Conservation (phyloP, 192 early-diverging fungal genomes). For the Neocallimastix lanati region DNA sequence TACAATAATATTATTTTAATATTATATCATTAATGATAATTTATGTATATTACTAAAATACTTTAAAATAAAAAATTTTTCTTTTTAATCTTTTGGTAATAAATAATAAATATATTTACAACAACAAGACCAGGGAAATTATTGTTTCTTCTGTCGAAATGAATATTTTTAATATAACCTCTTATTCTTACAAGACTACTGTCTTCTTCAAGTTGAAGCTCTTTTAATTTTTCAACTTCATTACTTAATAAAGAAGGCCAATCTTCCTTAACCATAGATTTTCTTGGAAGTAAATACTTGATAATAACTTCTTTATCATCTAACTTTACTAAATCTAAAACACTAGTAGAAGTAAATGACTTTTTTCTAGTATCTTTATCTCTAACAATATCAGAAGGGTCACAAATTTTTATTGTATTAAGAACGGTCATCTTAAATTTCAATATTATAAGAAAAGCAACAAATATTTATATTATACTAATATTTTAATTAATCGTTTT, state of each 20-base stretch:
- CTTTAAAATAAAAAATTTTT: too few species aligned
- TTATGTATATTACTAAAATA: too few species aligned
- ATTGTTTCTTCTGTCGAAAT: background rate
- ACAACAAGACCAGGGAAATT: background rate
- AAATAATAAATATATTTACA: background rate
- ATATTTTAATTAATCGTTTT: background rate
- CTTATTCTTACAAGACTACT: background rate
- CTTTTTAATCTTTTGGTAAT: too few species aligned
- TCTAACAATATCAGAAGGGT: background rate
- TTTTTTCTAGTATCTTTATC: background rate
- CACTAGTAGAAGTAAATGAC: background rate
- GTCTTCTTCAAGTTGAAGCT: background rate
- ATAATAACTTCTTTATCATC: background rate
- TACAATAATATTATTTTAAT: too few species aligned
- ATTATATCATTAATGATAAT: too few species aligned
- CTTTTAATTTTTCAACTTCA: background rate
- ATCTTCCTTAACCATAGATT: background rate
- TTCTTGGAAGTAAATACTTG: background rate
- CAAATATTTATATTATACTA: background rate
- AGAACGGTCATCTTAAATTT: background rate
- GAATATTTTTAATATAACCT: background rate
- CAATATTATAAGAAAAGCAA: background rate
- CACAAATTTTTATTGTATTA: background rate
- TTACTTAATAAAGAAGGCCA: background rate
- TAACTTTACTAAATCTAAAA: background rate